These are phyloP conservation scores for Wickerhamomyces sydowiorum DNA, from an alignment of 805 yeast species.

Conservation along the genomic window DNA sequence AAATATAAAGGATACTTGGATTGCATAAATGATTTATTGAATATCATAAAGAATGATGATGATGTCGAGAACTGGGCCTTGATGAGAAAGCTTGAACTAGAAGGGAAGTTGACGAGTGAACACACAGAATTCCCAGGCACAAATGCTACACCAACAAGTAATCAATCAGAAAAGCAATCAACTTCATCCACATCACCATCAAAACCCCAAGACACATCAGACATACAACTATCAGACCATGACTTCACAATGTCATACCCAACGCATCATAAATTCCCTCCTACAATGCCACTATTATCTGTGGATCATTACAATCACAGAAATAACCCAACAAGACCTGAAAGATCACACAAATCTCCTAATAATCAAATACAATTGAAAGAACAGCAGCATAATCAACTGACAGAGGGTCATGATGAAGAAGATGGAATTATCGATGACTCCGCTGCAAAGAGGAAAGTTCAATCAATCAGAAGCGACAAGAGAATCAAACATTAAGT, in stretches of 20 bases:
- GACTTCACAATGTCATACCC: constrained; percentile 11
- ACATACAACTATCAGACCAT: constrained; percentile 9
- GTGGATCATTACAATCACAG: constrained; percentile 1
- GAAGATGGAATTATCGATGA: background rate
- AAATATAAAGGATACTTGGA: constrained; percentile 55
- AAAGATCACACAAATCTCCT: background rate
- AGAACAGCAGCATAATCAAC: background rate
- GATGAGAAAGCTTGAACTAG: constrained; percentile 39
- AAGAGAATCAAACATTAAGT: background rate
- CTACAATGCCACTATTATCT: constrained; percentile 14
- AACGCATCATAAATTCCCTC: constrained; percentile 14
- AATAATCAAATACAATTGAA: background rate
- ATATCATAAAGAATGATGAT: constrained; percentile 28
- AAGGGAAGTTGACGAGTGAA: constrained; percentile 9
- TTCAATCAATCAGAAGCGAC: background rate
- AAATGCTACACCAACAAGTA: background rate
- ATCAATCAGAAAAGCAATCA: background rate
- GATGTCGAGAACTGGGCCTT: constrained; percentile 51
- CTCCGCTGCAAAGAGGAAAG: background rate
- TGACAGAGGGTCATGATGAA: too few species aligned
- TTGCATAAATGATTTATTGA: constrained; percentile 52
- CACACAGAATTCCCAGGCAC: constrained; percentile 3
- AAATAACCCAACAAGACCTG: background rate
- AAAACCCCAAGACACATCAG: background rate
- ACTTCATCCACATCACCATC: background rate